Evolutionary conservation across 2,329 filamentous ascomycete genomes (phyloP).

Genomic region (Monosporascus cannonballus): DNA sequence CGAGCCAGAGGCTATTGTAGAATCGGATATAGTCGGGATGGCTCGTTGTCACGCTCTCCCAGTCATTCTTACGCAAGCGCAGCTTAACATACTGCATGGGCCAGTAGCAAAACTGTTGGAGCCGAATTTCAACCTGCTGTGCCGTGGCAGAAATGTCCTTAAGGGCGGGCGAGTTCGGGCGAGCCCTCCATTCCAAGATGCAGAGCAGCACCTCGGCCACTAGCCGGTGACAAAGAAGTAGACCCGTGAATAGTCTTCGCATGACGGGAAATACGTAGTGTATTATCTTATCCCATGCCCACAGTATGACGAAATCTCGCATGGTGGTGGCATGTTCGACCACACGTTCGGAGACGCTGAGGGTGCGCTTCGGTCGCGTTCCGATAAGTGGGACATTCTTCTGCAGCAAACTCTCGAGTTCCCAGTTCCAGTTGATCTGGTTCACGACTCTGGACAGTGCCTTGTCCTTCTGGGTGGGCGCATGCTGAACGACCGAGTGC

Average conservation of each 20-base stretch:
- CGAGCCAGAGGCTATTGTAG: conserved; percentile 97
- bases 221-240: conserved; percentile 72
- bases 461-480: conserved; percentile 74
- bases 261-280: conserved; percentile 75
- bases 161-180: conserved; percentile 73
- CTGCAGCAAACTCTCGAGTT: conserved; percentile 78
- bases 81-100: conserved; percentile 92
- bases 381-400: conserved; percentile 86
- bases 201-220: conserved; percentile 72
- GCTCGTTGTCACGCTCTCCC: conserved; percentile 91
- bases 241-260: conserved; percentile 66
- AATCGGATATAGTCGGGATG: conserved; percentile 98
- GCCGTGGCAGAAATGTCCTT: conserved; percentile 96
- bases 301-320: conserved; percentile 66
- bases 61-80: conserved; percentile 82
- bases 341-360: conserved; percentile 91
- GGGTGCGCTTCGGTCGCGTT: conserved; percentile 69
- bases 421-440: conserved; percentile 93
- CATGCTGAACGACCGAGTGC: conserved; percentile 75
- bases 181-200: conserved; percentile 77
- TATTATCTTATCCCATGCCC: conserved; percentile 64
- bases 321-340: conserved; percentile 88
- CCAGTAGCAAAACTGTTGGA: conserved; percentile 99
- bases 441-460: conserved; percentile 77
- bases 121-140: conserved; percentile 92